phyloP scores from a whole-genome alignment of 2,329 filamentous ascomycete genomes.

The Fusarium piperis region DNA sequence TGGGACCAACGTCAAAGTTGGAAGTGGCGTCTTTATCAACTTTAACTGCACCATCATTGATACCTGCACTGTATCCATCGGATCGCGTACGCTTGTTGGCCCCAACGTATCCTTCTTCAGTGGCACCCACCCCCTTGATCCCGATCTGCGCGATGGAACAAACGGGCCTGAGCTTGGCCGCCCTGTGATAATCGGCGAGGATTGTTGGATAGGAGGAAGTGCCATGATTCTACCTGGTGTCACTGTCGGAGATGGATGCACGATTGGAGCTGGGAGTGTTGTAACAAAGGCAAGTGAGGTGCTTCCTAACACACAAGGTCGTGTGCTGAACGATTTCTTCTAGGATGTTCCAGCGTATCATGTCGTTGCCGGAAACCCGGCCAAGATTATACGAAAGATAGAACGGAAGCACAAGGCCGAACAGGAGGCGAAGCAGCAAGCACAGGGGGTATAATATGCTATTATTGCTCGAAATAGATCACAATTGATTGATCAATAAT shows the following conservation, averaged over 20 bases:
- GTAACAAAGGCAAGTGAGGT: conserved; percentile 70
- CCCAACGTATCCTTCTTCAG: conserved; percentile 82
- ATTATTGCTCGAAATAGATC: too few relatives aligned
- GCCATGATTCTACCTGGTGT: conserved; percentile 79
- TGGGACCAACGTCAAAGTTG: conserved; percentile 74
- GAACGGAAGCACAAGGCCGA: conserved; percentile 11
- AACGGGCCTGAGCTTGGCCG: conserved; percentile 79
- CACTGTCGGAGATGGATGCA: conserved; percentile 77
- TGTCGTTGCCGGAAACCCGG: conserved; percentile 43
- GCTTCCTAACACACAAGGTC: conserved; percentile 11
- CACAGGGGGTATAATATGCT: neutral
- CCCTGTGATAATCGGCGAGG: conserved; percentile 79
- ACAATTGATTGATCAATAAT: too few relatives aligned
- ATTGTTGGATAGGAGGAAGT: conserved; percentile 83
- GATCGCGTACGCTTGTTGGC: conserved; percentile 79
- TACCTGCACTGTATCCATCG: conserved; percentile 78
- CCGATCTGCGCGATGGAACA: conserved; percentile 76
- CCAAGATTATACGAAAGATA: conserved; percentile 31
- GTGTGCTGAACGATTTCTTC: conserved; percentile 3
- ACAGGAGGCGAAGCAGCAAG: neutral
- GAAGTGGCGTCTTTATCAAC: conserved; percentile 78
- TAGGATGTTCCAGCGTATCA: conserved; percentile 44
- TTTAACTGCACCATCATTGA: conserved; percentile 80
- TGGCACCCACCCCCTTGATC: conserved; percentile 81
- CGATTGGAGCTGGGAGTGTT: conserved; percentile 82